Evolutionary conservation across 352 stramenopile species (phyloP), one percentile per base, ranked within the genome.

Genomic region (Peronospora belbahrii): DNA sequence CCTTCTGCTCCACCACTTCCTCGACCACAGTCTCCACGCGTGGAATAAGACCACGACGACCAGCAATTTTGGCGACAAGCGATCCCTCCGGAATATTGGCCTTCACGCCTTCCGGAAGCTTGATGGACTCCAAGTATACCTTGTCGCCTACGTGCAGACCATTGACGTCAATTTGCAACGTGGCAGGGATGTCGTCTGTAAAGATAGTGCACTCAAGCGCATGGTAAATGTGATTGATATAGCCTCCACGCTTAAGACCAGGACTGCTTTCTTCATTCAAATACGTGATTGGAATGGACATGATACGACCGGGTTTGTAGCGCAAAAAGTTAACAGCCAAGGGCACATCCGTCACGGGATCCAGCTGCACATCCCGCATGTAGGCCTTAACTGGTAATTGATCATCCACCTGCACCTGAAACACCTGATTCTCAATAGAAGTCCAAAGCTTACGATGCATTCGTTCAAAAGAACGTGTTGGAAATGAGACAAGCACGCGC

Each of bases 231-330:
- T 90, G 73, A 71, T 92, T 94, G 59, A 98, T 95, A 59, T 91
- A 98, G 27, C 90, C 90, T 52, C 91, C 89, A 23, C 87, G 79
- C 72, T 97, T 98, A 63, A 98, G 80, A n/a, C 88, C 90, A 9
- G 86, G 88, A 25, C 73, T 94, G 39, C 92, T 83, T 74, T 98
- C 92, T 44, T 95, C 74, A 54, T 98, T 98, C 48, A 97, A 55
- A 59, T 94, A 94, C 41, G 68, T 79, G 49, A 98, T 80, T 20
- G 93, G 93, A 52, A 98, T 95, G 28, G 79, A 79, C 22, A 97
- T 76, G 28, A 83, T 88, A 59, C 91, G 83, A 13, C 79, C 84
- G 4, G 89, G 77, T 59, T 95, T 88, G 63, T 94, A 98, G 27
- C 93, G 78, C 34, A 96, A 62, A 56, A 95, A 98, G 72, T 98